These are phyloP conservation scores for Aspergillus nanangensis DNA, from an alignment of 495 filamentous ascomycete species.

Conservation along the genomic window DNA sequence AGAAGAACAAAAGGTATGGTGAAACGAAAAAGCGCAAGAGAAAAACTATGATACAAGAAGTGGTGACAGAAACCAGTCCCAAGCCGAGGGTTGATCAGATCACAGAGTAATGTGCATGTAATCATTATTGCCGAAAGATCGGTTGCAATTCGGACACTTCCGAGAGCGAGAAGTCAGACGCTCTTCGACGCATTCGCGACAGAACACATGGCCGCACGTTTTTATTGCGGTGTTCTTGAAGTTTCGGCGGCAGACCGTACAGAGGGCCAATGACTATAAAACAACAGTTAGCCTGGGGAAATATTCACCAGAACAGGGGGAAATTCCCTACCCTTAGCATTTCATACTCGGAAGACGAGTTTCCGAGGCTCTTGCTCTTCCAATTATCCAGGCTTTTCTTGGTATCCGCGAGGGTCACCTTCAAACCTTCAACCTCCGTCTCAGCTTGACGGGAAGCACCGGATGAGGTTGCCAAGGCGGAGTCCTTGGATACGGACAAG, in stretches of 20 bases:
- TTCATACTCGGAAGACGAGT: constrained; percentile 75
- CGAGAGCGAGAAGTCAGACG: constrained; percentile 80
- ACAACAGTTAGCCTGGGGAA: not conserved
- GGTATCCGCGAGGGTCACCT: constrained; percentile 66
- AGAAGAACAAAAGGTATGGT: constrained; percentile 6
- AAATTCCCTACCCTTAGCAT: constrained; percentile 67
- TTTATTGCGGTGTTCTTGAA: constrained; percentile 93
- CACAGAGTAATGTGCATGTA: constrained; percentile 63
- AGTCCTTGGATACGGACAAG: constrained; percentile 69
- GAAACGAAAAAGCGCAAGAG: no score
- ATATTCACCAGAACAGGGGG: not conserved
- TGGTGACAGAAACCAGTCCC: constrained; percentile 10
- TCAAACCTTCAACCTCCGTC: constrained; percentile 66
- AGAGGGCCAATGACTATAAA: constrained; percentile 74
- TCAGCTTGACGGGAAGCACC: constrained; percentile 66
- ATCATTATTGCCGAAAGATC: constrained; percentile 84
- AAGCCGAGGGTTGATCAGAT: constrained; percentile 12
- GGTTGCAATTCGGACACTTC: constrained; percentile 91
- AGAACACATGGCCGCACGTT: constrained; percentile 96
- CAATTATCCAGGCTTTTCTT: constrained; percentile 74
- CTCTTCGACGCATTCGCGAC: constrained; percentile 81
- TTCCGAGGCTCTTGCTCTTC: constrained; percentile 75
- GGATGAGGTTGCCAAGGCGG: constrained; percentile 43
- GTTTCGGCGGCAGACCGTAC: constrained; percentile 80
- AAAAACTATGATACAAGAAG: constrained; percentile 39